Base-by-base conservation (phyloP, 345 rosid genomes). In the Erysimum cheiranthoides region DNA sequence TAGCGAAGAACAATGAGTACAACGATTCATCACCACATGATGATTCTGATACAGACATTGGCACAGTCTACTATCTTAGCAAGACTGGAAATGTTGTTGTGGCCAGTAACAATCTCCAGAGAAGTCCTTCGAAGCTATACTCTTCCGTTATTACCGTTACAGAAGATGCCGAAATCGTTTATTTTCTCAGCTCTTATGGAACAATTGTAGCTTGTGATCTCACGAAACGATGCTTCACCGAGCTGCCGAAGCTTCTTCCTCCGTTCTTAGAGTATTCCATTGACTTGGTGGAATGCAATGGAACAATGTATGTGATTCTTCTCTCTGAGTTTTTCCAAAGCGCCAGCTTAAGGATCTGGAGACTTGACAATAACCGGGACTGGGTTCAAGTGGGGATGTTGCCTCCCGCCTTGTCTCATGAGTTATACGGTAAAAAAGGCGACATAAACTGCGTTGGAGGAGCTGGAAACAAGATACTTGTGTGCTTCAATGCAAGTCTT, bases 71-170 rank as follows among this genome's bases (percentile, higher is more conserved):
- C 83, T 93, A 88, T 83, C 92, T 93, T 9, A 91, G 97, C 62
- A 91, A 82, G 39, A 81, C 89, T 7, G 98, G 98, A 57, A 86
- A 85, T 16, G 91, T 89, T 6, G 89, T 93, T 46, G 82, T 87
- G 2, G 88, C 97, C 0, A 69, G 25, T 62, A 69, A 69, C 62
- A 85, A 83, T 61, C 86, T 91, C 82, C 91, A 86, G 70, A 83
- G 98, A 80, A 93, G 90, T 61, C 97, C 98, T 10, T 86, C 93
- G 0, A 93, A 93, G 88, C 96, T 88, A 68, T 91, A 84, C 80
- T 91, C 97, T 36, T 91, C 97, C 0, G 87, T 93, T 42, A 76
- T 81, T 9, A 84, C 86, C n/a, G 56, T 80, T 46, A 81, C 80
- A 66, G 79, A 89, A 10, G 79, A 86, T 3, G 80, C 83, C 30